Percentiles rank a stretch among this genome's conserved stretches.
These are phyloP conservation scores for Halenospora varia DNA, from an alignment of 495 filamentous ascomycete genomes.

Conservation along the genomic window DNA sequence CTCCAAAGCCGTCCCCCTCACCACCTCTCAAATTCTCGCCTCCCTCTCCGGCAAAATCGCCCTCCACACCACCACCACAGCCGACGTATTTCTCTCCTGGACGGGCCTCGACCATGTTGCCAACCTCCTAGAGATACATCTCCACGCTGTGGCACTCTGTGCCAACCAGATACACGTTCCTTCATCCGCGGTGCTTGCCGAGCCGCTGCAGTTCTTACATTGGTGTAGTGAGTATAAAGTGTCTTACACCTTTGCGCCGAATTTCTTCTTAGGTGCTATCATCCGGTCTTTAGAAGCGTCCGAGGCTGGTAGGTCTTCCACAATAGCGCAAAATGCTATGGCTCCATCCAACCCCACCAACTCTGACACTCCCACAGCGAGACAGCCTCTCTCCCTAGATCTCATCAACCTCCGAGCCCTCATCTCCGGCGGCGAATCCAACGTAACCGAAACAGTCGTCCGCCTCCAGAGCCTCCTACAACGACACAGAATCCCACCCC, in stretches of 20 bases:
- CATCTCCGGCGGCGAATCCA: conserved; percentile 37
- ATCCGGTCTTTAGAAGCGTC: neutral
- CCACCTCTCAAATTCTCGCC: conserved; percentile 40
- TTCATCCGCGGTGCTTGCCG: conserved; percentile 34
- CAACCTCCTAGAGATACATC: conserved; percentile 44
- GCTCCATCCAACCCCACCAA: neutral
- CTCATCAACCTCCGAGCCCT: conserved; percentile 6
- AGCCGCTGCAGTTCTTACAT: conserved; percentile 38
- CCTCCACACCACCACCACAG: conserved; percentile 1
- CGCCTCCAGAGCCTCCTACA: conserved; percentile 26
- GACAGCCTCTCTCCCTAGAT: neutral
- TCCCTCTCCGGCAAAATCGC: conserved; percentile 40
- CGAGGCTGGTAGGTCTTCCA: neutral
- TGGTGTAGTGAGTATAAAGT: conserved; percentile 39
- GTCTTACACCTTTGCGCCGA: conserved; percentile 47
- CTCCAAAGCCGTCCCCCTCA: conserved; percentile 48
- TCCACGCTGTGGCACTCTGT: conserved; percentile 38
- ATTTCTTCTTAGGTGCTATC: conserved; percentile 46
- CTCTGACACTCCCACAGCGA: neutral
- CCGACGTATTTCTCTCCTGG: conserved; percentile 44
- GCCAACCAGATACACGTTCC: conserved; percentile 45
- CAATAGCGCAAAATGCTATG: too few species aligned
- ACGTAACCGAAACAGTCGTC: conserved; percentile 25
- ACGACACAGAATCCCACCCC: conserved; percentile 27
- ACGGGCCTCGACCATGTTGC: conserved; percentile 52